Evolutionary conservation across 768 basidiomycete species (phyloP), one percentile per base, ranked within the genome.

Genomic region (Pholiota molesta): DNA sequence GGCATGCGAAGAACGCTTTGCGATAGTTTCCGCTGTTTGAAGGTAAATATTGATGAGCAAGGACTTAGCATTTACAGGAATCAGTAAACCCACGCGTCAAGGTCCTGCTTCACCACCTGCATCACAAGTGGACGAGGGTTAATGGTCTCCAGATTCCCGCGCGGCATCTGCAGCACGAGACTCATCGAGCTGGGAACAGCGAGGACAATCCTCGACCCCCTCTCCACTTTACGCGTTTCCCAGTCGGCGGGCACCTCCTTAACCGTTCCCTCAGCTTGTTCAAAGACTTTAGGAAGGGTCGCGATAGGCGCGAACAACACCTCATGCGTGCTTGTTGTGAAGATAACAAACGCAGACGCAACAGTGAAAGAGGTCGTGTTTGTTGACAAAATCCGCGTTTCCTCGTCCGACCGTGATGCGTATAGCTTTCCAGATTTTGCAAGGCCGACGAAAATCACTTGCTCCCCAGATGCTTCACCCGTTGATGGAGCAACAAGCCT

Each of bases 141-240:
- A 57, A 99, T 89, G 0, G 95, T 98, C 78, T 99, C 97, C 62
- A 99, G 71, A 74, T 99, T 99, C 0, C 97, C 97, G 65, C 97
- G 79, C 0, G 97, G 97, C 97, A 99, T 99, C 75, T 99, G 97
- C 10, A 99, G 77, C 0, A 99, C 92, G 35, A 99, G 74, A 67
- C 84, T 88, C 93, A 96, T 98, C 8, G 86, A 77, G 61, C 89
- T 94, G 0, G 95, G 90, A 0, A 97, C 89, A 13, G 90, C 91
- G 0, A 90, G 87, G 4, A 99, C 95, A 35, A 98, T 95, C 61
- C 90, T 78, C 7, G 93, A 89, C 3, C 97, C 97, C 31, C 97
- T 79, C 74, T 99, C 97, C 1, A 98, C 85, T 19, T 92, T 84
- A 42, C 97, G 83, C 11, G 80, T 84, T 69, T 92, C 88, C 87